Base-by-base conservation (phyloP, 2,329 filamentous ascomycete genomes). In the Trichoderma koningii region DNA sequence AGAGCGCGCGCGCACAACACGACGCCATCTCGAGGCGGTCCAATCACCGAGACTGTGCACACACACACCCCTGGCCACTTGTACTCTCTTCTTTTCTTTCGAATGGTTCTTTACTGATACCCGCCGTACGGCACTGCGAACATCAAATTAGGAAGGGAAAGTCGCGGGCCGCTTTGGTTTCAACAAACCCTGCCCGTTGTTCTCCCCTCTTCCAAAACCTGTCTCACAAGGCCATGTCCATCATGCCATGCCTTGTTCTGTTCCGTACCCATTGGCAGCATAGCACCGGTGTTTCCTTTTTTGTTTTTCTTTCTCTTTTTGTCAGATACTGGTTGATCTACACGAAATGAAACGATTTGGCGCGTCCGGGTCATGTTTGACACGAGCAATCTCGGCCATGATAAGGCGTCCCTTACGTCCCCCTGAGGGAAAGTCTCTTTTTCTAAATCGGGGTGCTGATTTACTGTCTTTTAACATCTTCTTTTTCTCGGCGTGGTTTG, bases 341-440 rank as follows among this genome's bases (percentile, higher is more conserved):
- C 55, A 50, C 52, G n/a, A 56, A 41, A n/a, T 19, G 28, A 52
- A 48, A 28, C 38, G 50, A 48, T 12, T 38, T 38, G 67, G 59
- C 62, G 65, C 68, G 67, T 64, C 34, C 65, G 68, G 66, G 63
- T 70, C 70, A 70, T 69, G 67, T 64, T 64, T 71, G 64, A 69
- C 70, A 42, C 53, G 57, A 63, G 55, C 52, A 48, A 55, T 53
- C 60, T 64, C 51, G 30, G 12, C 23, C 38, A 50, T 64, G 15
- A 44, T 44, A 19, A 14, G 34, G 12, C 34, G 34, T 38, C 34
- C 44, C 38, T 38, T 28, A 28, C 28, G 9, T 30, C 30, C 30
- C 63, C 9, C 3, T 7, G 48, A 28, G 26, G 48, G 47, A 14
- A n/a, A 14, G 47, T 28, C 23, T 30, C 5, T 9, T 44, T 28